Evolutionary conservation across 1,284 basidiomycete genomes (phyloP), one percentile per base, ranked within the genome.

Genomic region (Leccinum huronense): DNA sequence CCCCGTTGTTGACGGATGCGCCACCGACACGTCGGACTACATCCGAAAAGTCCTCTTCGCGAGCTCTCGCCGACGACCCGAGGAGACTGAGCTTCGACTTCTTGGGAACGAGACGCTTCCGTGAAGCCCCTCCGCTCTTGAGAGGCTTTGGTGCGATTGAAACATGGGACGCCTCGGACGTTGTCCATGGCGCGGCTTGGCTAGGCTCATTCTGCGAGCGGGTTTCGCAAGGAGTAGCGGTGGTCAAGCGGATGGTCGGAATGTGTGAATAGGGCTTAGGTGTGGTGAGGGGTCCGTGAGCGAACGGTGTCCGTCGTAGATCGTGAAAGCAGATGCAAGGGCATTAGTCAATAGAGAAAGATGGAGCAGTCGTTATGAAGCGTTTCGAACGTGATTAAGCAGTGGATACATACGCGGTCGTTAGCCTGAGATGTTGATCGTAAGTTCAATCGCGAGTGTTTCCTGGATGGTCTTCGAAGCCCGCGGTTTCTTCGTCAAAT

Each of bases 21-120:
- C 84, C 84, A 9, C 85, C 84, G 13, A 88, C 83, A 51, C 86
- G 84, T 19, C 86, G 79, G 13, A 84, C 80, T 60, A 88, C 84
- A 66, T 88, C 87, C 2, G 84, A 86, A 57, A 88, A 77, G 69
- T 89, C 87, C 54, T 80, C 80, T 3, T 72, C 76, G 59, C 79
- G 79, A 11, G 78, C 75, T 68, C 77, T 80, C 51, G 61, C 64
- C 2, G 65, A 72, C 67, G 66, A 78, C 69, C 76, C 77, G 23
- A 89, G 81, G 30, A 90, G 77, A 33, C 81, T 77, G 1, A 90
- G 81, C 69, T 86, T 90, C 4, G 85, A 87, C 73, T 89, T 90
- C 77, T 90, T 91, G 14, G 87, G 89, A n/a, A 90, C 85, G 66
- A 91, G 81, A 16, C 84, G 84, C 65, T 80, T 85, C 40, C 83